A percentile compares a stretch with the other conserved stretches of the same genome.
Conservation (phyloP, 768 basidiomycete species). For the Lactarius quietus region DNA sequence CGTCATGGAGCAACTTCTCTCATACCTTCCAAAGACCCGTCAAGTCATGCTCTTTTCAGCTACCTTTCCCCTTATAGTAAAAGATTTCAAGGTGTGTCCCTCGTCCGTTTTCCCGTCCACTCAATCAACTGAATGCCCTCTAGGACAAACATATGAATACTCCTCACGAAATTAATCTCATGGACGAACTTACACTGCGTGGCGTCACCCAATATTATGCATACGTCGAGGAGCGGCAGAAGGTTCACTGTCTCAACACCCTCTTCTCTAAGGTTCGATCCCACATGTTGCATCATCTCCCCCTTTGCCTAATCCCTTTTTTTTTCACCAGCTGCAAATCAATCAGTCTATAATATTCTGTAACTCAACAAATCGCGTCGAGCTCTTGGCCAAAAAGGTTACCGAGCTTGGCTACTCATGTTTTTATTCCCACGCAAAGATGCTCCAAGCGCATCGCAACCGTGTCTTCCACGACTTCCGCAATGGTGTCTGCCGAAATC, state of each 20-base stretch:
- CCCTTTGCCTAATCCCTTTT: conserved; percentile 11
- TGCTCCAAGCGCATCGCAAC: conserved; percentile 98
- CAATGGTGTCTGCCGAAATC: conserved; percentile 95
- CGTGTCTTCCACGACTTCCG: conserved; percentile 99
- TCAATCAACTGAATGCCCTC: conserved; percentile 21
- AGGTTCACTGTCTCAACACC: conserved; percentile 99
- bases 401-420: conserved; percentile 99
- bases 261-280: conserved; percentile 88
- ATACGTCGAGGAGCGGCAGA: conserved; percentile 98
- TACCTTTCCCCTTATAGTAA: conserved; percentile 98
- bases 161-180: conserved; percentile 98
- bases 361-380: conserved; percentile 99
- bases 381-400: conserved; percentile 98
- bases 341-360: conserved; percentile 99
- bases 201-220: conserved; percentile 99
- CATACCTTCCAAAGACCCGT: conserved; percentile 75
- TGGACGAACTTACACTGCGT: conserved; percentile 98
- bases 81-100: conserved; percentile 86
- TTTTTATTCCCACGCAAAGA: conserved; percentile 99
- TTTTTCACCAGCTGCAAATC: conserved; percentile 81
- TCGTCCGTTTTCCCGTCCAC: neutral
- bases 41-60: conserved; percentile 99
- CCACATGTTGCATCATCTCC: neutral
- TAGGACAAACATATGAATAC: conserved; percentile 95
- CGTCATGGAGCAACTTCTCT: conserved; percentile 94